Percentiles rank a stretch among this genome's conserved stretches.
Conservation (phyloP, 805 yeast genomes). For the Ogataea naganishii region DNA sequence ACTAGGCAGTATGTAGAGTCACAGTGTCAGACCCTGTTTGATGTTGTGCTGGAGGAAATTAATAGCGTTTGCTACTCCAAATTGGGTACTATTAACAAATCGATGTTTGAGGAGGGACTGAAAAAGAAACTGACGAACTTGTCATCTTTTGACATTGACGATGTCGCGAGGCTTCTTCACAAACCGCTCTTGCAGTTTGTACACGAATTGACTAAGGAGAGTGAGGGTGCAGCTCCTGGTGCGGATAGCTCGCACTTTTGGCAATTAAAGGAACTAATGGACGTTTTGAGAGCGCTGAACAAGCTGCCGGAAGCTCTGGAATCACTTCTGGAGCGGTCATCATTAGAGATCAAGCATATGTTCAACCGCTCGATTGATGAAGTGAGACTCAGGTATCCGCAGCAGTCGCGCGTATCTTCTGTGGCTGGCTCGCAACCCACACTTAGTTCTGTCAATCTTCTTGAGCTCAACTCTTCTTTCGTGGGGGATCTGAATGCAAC, state of each 20-base stretch:
- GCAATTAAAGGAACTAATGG: slow-evolving; percentile 11
- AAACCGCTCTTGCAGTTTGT: slow-evolving; percentile 27
- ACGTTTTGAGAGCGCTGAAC: slow-evolving; percentile 35
- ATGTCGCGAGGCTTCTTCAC: slow-evolving; percentile 21
- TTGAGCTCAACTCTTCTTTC: slow-evolving; percentile 13
- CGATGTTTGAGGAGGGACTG: slow-evolving; percentile 18
- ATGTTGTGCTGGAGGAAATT: slow-evolving; percentile 68
- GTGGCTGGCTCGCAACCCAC: too few species aligned
- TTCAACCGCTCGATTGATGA: slow-evolving; percentile 58
- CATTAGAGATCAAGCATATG: slow-evolving; percentile 55
- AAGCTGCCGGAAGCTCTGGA: slow-evolving; percentile 51
- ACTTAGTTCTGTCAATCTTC: too few species aligned
- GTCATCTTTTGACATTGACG: slow-evolving; percentile 17
- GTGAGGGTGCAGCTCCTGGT: slow-evolving; percentile 16
- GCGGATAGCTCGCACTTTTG: slow-evolving; percentile 15
- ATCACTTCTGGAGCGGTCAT: slow-evolving; percentile 43
- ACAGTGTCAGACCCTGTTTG: slow-evolving; percentile 57
- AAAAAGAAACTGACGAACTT: slow-evolving; percentile 9
- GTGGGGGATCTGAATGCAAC: slow-evolving; percentile 41
- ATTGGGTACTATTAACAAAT: slow-evolving; percentile 14
- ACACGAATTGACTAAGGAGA: slow-evolving; percentile 13
- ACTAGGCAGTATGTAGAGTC: slow-evolving; percentile 42
- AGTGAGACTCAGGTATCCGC: slow-evolving; percentile 43
- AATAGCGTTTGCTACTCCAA: slow-evolving; percentile 38
- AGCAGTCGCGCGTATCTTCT: too few species aligned